These are phyloP conservation scores for Mycena albidolilacea DNA, from an alignment of 768 basidiomycete genomes.

Conservation along the genomic window DNA sequence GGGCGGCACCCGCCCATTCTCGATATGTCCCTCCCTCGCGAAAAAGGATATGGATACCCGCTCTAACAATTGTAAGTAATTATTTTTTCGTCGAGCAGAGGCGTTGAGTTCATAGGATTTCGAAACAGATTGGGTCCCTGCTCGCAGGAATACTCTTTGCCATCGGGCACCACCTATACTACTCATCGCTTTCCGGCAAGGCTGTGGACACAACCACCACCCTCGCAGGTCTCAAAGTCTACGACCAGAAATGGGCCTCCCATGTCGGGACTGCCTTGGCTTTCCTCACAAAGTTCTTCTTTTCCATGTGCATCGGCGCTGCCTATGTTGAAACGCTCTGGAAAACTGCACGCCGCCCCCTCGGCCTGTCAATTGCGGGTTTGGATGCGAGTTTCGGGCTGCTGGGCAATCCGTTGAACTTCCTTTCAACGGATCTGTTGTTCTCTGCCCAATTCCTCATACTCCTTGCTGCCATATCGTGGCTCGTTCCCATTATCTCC, in stretches of 20 bases:
- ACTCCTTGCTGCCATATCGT: conserved; percentile 17
- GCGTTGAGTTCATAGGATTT: not conserved
- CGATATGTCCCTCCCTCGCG: conserved; percentile 7
- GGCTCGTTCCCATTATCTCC: conserved; percentile 11
- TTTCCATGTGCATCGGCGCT: conserved; percentile 14
- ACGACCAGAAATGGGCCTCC: conserved; percentile 27
- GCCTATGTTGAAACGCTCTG: conserved; percentile 27
- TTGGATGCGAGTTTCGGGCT: conserved; percentile 25
- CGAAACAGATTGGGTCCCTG: not conserved
- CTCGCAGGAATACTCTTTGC: conserved; percentile 11
- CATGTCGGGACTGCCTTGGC: conserved; percentile 13
- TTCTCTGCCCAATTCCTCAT: conserved; percentile 26
- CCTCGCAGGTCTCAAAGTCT: conserved; percentile 12
- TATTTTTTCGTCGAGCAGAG: too few species aligned
- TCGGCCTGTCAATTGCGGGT: conserved; percentile 21
- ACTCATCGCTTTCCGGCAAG: conserved; percentile 5
- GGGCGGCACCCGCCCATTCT: not conserved
- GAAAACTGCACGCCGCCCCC: conserved; percentile 20
- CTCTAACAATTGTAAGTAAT: conserved; percentile 8
- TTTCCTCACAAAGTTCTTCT: conserved; percentile 27
- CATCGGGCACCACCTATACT: conserved; percentile 22
- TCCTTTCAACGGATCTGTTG: conserved; percentile 23
- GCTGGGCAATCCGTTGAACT: conserved; percentile 15
- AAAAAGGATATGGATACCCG: conserved; percentile 9
- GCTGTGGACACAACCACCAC: conserved; percentile 1